Conservation (phyloP, 73 alveolate genomes). For the Symbiodinium natans region DNA sequence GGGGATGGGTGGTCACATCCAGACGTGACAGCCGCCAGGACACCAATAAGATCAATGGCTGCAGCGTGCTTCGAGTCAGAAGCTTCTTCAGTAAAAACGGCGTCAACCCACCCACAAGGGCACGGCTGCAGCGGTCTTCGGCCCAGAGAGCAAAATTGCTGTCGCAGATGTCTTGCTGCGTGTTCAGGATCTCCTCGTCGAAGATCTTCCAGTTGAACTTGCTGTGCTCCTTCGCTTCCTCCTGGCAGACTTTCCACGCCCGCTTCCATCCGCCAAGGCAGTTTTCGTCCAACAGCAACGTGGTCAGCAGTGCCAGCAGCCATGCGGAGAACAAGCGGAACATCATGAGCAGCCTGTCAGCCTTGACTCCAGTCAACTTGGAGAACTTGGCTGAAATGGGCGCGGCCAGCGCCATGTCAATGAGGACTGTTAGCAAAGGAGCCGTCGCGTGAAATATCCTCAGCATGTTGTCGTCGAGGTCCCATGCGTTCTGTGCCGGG, state of each 20-base stretch:
- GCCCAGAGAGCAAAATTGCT: background rate
- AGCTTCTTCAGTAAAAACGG: conserved; percentile 46
- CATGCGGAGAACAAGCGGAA: conserved; percentile 78
- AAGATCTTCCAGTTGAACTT: conserved; percentile 36
- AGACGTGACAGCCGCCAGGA: conserved; percentile 3
- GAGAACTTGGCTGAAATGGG: conserved; percentile 37
- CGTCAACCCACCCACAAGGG: conserved; percentile 45
- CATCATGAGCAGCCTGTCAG: conserved; percentile 54
- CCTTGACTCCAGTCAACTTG: background rate
- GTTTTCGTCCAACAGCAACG: conserved; percentile 27
- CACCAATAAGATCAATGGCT: conserved; percentile 22
- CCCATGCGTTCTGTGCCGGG: conserved; percentile 44
- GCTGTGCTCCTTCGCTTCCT: conserved; percentile 18
- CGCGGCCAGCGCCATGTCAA: conserved; percentile 38
- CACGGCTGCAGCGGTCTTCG: conserved; percentile 72
- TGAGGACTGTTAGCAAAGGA: conserved; percentile 2
- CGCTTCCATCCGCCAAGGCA: conserved; percentile 45
- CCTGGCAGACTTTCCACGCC: conserved; percentile 54
- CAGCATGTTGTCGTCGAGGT: conserved; percentile 26
- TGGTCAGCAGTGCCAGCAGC: conserved; percentile 48
- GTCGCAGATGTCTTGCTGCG: conserved; percentile 33
- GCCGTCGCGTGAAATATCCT: conserved; percentile 19
- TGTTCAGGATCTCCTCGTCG: conserved; percentile 33
- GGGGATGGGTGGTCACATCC: background rate
- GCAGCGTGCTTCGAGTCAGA: conserved; percentile 34